Base-by-base conservation (phyloP, 345 rosid species). In the Moricandia arvensis region DNA sequence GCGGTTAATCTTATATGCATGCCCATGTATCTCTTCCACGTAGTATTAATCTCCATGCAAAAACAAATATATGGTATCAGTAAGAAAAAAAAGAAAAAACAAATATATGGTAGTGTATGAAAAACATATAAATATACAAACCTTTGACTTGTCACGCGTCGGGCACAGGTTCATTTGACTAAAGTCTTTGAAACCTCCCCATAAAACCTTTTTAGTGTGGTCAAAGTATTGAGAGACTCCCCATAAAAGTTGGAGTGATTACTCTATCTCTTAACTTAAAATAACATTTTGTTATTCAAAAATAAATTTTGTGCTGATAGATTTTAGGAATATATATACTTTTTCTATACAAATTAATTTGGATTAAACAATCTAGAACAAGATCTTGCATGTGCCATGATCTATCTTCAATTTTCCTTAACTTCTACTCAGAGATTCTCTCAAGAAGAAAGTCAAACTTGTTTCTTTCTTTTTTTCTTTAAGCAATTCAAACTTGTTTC, bases 301-400 rank as follows among this genome's bases (percentile, higher is more conserved):
- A 33, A 21, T 21, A 21, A 21, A 21, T 21, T 21, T 21, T 74
- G 30, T 59, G 8, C 5, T 21, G 59, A 58, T 66, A 31, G 16
- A 17, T 16, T 59, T 57, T 41, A 63, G 63, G 38, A 4, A 21
- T 37, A 38, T 65, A 21, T 21, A 6, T 65, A 29, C 13, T 30
- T 17, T 38, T 7, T 53, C 29, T 2, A 13, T 31, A 59, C 49
- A 55, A 26, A 8, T 55, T 30, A 31, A 41, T 66, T 29, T 57
- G 47, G 57, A 55, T 18, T 41, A 71, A 71, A 69, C 16, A 43
- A 77, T 63, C 8, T 21, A 71, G 45, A 65, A 64, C 55, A 35
- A 65, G 72, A 71, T 66, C 43, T 34, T 77, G 76, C 80, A 77
- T 77, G 80, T 77, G 80, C 75, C 76, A 65, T 66, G 80, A 77